Evolutionary conservation across 164 flowering plant species (phyloP), one percentile per base, ranked within the genome.

Genomic region (Litsea cubeba): DNA sequence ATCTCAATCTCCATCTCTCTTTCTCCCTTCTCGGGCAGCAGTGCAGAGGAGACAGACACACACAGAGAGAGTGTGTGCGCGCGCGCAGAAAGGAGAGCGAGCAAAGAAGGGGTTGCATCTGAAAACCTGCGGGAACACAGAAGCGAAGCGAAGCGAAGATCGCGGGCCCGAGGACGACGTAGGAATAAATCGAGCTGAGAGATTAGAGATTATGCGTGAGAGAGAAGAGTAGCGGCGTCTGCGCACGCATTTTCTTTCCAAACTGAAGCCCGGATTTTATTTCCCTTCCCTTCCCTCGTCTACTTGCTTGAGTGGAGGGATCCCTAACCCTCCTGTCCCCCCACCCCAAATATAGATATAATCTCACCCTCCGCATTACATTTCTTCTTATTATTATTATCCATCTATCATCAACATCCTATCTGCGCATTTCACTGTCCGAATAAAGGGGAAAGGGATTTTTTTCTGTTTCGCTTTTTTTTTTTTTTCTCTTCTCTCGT

Each of bases 101-200:
- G n/a, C 25, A 66, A 32, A 20, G 40, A 20, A 62, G 28, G 22
- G 28, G 54, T 12, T 65, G 75, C 26, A 49, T 46, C 64, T 72
- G 62, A 50, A 70, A 70, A 71, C 64, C 28, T 60, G 71, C 32
- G 70, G 69, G 76, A 69, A 74, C 76, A 70, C 67, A 57, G 70
- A 69, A 74, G 35, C 65, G 70, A 69, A 74, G 35, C 6, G 35
- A 30, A 30, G 71, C 71, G 76, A 74, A 78, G 71, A 70, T 74
- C 74, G 70, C 74, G 77, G 80, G 70, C 60, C 57, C 65, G 24
- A 69, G 76, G 57, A 24, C 46, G 46, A 40, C 5, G 60, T 54
- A 20, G n/a, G 60, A 54, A 54, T 54, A 54, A 54, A 20, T 4
- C 5, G 6, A 15, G 20, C 60, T 15, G 20, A 54, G 60, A 51